These are phyloP conservation scores for Alternaria hordeiaustralica DNA, from an alignment of 2,329 filamentous ascomycete genomes.

Conservation along the genomic window DNA sequence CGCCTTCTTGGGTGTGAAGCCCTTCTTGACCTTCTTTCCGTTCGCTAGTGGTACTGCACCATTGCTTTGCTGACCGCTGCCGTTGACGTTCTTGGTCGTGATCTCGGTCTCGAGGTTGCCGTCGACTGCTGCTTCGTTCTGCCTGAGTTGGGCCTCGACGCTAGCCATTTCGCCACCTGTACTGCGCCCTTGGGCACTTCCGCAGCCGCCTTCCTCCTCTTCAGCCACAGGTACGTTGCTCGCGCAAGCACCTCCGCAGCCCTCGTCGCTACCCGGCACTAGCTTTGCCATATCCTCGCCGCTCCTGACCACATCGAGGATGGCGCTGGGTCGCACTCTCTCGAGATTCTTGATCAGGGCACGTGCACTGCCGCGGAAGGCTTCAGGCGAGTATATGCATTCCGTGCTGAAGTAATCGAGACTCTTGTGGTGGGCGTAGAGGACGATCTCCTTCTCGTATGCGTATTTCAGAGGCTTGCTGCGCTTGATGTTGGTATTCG, in stretches of 20 bases:
- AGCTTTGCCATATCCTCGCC: slow-evolving; percentile 95
- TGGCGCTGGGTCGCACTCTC: slow-evolving; percentile 89
- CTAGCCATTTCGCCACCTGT: slow-evolving; percentile 79
- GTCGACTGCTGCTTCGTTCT: slow-evolving; percentile 66
- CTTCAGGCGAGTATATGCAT: slow-evolving; percentile 97
- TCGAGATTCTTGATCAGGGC: slow-evolving; percentile 95
- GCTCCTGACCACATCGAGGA: slow-evolving; percentile 91
- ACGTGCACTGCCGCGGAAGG: slow-evolving; percentile 90
- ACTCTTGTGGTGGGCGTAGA: slow-evolving; percentile 96
- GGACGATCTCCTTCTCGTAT: slow-evolving; percentile 98
- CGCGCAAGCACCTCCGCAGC: slow-evolving; percentile 40
- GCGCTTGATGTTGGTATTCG: slow-evolving; percentile 82
- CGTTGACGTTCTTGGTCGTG: slow-evolving; percentile 45
- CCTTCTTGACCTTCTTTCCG: slow-evolving; percentile 31
- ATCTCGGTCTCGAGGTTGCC: slow-evolving; percentile 72
- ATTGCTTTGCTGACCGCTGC: slow-evolving; percentile 37
- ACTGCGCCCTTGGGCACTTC: slow-evolving; percentile 69
- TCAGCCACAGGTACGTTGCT: slow-evolving; percentile 52
- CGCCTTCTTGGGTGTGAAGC: slow-evolving; percentile 38
- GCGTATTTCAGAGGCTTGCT: slow-evolving; percentile 98
- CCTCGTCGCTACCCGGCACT: slow-evolving; percentile 64
- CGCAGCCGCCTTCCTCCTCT: slow-evolving; percentile 75
- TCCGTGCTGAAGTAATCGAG: slow-evolving; percentile 98
- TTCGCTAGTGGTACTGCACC: slow-evolving; percentile 19
- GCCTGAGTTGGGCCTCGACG: slow-evolving; percentile 76